phyloP scores from a whole-genome alignment of 768 basidiomycete genomes.

The Auricularia auricula-judae region DNA sequence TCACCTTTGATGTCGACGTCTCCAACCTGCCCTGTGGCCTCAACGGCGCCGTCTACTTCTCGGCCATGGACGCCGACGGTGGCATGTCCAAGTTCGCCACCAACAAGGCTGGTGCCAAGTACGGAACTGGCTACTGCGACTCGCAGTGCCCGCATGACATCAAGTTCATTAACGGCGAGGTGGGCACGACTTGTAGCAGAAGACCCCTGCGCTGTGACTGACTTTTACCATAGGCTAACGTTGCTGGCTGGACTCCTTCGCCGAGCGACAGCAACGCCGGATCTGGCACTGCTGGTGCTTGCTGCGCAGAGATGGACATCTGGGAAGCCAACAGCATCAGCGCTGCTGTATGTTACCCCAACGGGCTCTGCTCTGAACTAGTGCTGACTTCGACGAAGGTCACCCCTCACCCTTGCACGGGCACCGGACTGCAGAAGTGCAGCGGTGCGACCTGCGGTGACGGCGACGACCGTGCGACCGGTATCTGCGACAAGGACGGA shows the following conservation, averaged over 20 bases:
- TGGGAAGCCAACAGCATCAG: conserved; percentile 47
- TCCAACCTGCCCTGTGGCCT: conserved; percentile 47
- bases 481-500: conserved; percentile 41
- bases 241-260: conserved; percentile 28
- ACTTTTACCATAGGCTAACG: conserved; percentile 30
- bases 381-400: conserved; percentile 6
- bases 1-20: conserved; percentile 50
- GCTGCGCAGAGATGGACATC: conserved; percentile 48
- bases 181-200: conserved; percentile 8
- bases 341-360: conserved; percentile 18
- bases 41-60: conserved; percentile 52
- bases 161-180: conserved; percentile 47
- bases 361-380: too few species aligned
- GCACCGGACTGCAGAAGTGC: conserved; percentile 32
- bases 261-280: conserved; percentile 35
- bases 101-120: conserved; percentile 51
- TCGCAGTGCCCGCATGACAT: conserved; percentile 48
- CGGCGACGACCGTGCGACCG: conserved; percentile 26
- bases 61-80: conserved; percentile 49
- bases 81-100: conserved; percentile 33
- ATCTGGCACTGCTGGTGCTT: conserved; percentile 33
- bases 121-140: conserved; percentile 56
- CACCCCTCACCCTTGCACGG: conserved; percentile 41
- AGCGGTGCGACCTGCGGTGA: conserved; percentile 28
- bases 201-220: too few species aligned